These are phyloP conservation scores for Aspergillus haitiensis DNA, from an alignment of 495 filamentous ascomycete genomes.

Conservation along the genomic window DNA sequence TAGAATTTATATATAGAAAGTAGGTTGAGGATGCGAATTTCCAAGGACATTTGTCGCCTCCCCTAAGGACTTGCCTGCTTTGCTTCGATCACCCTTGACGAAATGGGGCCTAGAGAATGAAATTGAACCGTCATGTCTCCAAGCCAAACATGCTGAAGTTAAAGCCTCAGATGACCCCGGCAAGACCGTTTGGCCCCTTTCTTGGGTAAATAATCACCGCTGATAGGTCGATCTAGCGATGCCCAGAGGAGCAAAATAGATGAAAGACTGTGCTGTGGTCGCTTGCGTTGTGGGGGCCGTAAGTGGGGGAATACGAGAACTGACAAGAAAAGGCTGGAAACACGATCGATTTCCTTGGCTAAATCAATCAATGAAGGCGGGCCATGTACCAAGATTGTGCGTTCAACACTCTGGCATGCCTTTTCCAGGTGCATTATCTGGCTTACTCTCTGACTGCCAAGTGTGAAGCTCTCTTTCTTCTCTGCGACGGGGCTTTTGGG, in stretches of 20 bases:
- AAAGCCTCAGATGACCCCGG: conserved; percentile 1
- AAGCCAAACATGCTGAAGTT: neutral
- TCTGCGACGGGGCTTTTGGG: no score
- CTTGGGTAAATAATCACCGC: neutral
- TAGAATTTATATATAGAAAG: neutral
- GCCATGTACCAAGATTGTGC: no score
- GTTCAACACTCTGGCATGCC: no score
- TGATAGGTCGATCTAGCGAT: conserved; percentile 13
- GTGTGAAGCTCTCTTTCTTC: no score
- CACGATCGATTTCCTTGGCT: neutral
- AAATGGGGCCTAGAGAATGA: neutral
- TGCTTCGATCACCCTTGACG: neutral
- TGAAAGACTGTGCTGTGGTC: conserved; percentile 12
- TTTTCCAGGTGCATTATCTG: no score
- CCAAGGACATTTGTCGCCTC: neutral
- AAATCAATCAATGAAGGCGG: no score
- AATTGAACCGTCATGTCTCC: neutral
- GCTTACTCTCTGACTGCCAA: no score
- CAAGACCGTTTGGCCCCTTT: conserved; percentile 2
- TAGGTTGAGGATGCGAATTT: neutral
- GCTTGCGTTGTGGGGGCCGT: neutral
- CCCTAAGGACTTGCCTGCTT: neutral
- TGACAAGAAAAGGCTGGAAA: conserved; percentile 1
- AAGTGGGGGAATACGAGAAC: conserved; percentile 15
- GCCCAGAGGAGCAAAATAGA: conserved; percentile 4